A percentile compares a stretch with the other conserved stretches of the same genome.
These are phyloP conservation scores for Macrolepiota fuliginosa DNA, from an alignment of 768 basidiomycete genomes.

Conservation along the genomic window DNA sequence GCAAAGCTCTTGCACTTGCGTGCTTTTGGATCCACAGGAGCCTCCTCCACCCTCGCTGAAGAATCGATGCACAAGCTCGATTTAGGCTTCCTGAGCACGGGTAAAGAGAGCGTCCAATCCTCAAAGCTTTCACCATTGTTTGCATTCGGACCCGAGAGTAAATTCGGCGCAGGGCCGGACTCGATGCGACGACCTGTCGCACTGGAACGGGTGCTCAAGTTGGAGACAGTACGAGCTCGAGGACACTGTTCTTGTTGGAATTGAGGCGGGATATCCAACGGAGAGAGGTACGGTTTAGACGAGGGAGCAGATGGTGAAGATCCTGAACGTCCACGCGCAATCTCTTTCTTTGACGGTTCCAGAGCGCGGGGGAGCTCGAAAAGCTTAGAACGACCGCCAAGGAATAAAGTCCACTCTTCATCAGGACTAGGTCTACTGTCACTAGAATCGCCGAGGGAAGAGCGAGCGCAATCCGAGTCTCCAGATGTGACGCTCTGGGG, in stretches of 20 bases:
- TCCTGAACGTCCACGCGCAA: not conserved
- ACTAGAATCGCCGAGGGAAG: not conserved
- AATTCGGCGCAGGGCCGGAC: conserved; percentile 7
- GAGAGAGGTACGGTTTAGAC: conserved; percentile 6
- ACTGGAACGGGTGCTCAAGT: conserved; percentile 4
- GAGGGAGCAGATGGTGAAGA: conserved; percentile 2
- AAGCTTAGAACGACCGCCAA: conserved; percentile 6
- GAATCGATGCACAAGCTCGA: not conserved
- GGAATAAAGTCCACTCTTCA: conserved; percentile 10
- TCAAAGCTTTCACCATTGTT: not conserved
- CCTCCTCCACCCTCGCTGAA: not conserved
- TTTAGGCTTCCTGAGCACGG: conserved; percentile 4
- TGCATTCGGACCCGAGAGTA: not conserved
- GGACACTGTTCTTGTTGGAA: not conserved
- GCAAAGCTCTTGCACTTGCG: conserved; percentile 10
- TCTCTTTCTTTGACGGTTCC: not conserved
- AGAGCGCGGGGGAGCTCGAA: not conserved
- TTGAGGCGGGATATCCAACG: conserved; percentile 2
- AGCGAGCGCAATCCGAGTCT: not conserved
- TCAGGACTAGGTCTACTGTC: not conserved
- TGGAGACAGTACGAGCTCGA: conserved; percentile 1
- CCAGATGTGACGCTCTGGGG: not conserved
- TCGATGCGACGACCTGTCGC: conserved; percentile 10
- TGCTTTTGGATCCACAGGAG: not conserved
- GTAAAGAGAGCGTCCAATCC: conserved; percentile 11